Percentiles rank a stretch among this genome's conserved stretches.
Conservation (phyloP, 2,329 filamentous ascomycete species). For the Sarocladiaceae sp. region DNA sequence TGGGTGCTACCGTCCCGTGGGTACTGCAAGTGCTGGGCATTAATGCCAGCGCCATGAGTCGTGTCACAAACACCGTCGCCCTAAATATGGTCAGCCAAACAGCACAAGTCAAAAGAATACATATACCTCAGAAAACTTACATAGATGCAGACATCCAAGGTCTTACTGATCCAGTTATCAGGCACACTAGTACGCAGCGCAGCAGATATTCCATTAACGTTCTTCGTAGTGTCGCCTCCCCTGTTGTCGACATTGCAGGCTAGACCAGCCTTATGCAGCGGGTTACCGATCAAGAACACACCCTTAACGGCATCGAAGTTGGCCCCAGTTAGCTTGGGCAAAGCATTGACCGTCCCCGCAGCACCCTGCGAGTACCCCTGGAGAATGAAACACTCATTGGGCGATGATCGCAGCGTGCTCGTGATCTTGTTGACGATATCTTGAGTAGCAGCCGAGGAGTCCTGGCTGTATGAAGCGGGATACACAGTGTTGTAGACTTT, state of each 20-base stretch:
- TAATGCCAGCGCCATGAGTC: neutral
- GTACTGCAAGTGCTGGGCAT: constrained; percentile 10
- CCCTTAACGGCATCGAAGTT: constrained; percentile 12
- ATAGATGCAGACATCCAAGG: constrained; percentile 12
- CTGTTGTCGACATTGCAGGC: constrained; percentile 13
- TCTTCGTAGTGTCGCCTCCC: constrained; percentile 10
- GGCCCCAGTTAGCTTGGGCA: constrained; percentile 9
- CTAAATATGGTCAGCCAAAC: constrained; percentile 4
- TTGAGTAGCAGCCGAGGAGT: neutral
- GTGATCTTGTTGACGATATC: constrained; percentile 3
- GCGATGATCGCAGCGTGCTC: constrained; percentile 1
- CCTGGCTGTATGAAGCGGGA: constrained; percentile 8
- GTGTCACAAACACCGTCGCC: constrained; percentile 13
- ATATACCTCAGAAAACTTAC: constrained; percentile 6
- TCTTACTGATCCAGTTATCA: constrained; percentile 10
- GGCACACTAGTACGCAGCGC: constrained; percentile 3
- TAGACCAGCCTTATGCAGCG: constrained; percentile 10
- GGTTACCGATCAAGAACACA: constrained; percentile 12
- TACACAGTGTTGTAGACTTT: constrained; percentile 13
- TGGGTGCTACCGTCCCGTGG: neutral
- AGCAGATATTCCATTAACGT: neutral
- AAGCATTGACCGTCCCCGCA: constrained; percentile 11
- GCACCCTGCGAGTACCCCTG: constrained; percentile 14
- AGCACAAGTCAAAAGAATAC: too few species aligned
- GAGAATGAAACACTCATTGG: constrained; percentile 12